Evolutionary conservation across 768 basidiomycete genomes (phyloP), one percentile per base, ranked within the genome.

Genomic region (Phlebiopsis flavidoalba): DNA sequence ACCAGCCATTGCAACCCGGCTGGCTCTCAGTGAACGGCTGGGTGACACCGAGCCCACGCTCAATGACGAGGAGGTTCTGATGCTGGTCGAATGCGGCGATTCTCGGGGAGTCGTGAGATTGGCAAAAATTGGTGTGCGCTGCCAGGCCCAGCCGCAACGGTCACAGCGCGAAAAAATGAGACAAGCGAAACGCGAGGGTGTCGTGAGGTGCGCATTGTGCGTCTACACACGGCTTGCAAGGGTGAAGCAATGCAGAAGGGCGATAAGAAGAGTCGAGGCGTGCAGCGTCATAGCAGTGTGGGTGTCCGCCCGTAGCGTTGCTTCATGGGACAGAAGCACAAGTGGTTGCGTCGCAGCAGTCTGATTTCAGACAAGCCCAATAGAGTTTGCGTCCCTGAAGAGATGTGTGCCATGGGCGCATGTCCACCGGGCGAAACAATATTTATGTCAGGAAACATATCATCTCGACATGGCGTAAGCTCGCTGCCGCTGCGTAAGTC

Each of bases 41-140:
- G 63, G 61, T 79, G 21, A 62, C 46, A 17, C 61, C 61, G 11
- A 62, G 47, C n/a, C 61, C 61, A n/a, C 61, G 61, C 45, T 62
- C 61, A 36, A 62, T 43, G 24, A 58, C 61, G 31, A 62, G 61
- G 8, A 62, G 50, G 57, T 45, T 79, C 33, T 72, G 65, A 31
- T 64, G 47, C 2, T 64, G 61, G 59, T 81, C 79, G 50, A 79
- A 73, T 5, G 74, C 65, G 35, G 80, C 76, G n/a, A n/a, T 11
- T 78, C 78, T 19, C 78, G 73, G 17, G 79, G 79, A 10, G 67
- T 64, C 2, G 79, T 76, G 14, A 79, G 69, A 57, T 77, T 76
- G 8, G 76, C 77, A 60, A 77, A 79, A 22, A 78, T 51, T 7
- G 78, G 74, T 8, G 62, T 63, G n/a, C 11, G 77, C 74, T 11